phyloP scores from a whole-genome alignment of 2,329 filamentous ascomycete species.

The Cercospora citrullina region DNA sequence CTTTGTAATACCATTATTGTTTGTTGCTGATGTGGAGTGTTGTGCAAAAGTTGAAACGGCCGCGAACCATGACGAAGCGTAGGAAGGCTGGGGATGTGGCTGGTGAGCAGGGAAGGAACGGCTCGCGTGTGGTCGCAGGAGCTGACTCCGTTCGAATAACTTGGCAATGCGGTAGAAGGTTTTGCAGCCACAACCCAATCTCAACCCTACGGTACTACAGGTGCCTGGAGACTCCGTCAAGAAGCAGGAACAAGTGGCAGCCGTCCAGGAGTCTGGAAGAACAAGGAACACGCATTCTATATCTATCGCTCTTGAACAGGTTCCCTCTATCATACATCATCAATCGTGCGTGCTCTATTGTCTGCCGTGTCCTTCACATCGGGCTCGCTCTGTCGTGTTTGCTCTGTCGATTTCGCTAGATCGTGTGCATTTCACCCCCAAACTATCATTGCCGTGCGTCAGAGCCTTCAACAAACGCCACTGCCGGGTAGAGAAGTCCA shows the following conservation, averaged over 20 bases:
- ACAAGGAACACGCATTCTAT: background rate
- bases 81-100: conserved; percentile 1
- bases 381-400: background rate
- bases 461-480: background rate
- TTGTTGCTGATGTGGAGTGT: conserved; percentile 3
- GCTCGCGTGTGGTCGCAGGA: background rate
- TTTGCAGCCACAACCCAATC: background rate
- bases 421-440: background rate
- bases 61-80: background rate
- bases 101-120: background rate
- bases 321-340: background rate
- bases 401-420: no score
- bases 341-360: background rate
- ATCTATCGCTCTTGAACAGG: no score
- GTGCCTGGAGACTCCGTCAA: background rate
- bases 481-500: background rate
- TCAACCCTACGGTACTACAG: background rate
- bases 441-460: background rate
- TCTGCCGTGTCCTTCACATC: no score
- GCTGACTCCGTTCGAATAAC: background rate
- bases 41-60: background rate
- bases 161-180: background rate
- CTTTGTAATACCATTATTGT: background rate
- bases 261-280: no score
- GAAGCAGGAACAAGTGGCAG: background rate